Percentiles rank a stretch among this genome's conserved stretches.
Evolutionary conservation across 192 early-diverging fungal species (phyloP).

Genomic region (Linnemannia schmuckeri): DNA sequence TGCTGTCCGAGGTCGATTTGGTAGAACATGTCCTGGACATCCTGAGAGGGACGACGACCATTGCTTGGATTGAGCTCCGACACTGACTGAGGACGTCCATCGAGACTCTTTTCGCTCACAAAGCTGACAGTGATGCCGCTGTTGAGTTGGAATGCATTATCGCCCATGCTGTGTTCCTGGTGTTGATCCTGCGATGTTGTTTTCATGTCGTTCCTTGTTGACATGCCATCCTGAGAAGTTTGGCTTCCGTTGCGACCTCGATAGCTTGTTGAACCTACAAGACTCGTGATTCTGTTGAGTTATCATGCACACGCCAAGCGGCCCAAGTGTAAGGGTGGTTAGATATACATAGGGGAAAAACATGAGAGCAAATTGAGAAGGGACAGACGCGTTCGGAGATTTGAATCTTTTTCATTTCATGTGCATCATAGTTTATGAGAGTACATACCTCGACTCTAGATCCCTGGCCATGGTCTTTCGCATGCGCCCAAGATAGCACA

Average conservation of each 20-base stretch:
- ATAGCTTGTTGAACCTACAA: conserved; percentile 4
- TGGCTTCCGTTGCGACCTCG: background rate
- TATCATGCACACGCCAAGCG: background rate
- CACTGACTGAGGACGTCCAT: background rate
- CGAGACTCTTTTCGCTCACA: conserved; percentile 1
- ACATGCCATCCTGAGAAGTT: background rate
- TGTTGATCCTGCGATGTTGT: background rate
- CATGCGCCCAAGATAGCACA: conserved; percentile 28
- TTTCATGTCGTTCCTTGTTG: background rate
- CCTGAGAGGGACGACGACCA: background rate
- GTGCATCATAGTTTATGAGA: background rate
- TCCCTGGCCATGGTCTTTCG: conserved; percentile 34
- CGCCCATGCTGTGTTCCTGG: background rate
- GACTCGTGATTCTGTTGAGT: conserved; percentile 14
- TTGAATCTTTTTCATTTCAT: background rate
- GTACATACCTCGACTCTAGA: conserved; percentile 24
- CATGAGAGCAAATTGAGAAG: background rate
- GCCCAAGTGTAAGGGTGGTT: background rate
- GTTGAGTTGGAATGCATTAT: background rate
- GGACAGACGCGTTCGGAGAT: conserved; percentile 1
- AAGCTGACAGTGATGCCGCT: background rate
- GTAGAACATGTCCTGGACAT: conserved; percentile 1
- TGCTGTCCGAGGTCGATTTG: conserved; percentile 10
- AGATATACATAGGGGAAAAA: background rate
- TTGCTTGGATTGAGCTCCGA: background rate